A percentile compares a stretch with the other conserved stretches of the same genome.
phyloP scores from a whole-genome alignment of 2,329 filamentous ascomycete genomes.

The Botrytis paeoniae region DNA sequence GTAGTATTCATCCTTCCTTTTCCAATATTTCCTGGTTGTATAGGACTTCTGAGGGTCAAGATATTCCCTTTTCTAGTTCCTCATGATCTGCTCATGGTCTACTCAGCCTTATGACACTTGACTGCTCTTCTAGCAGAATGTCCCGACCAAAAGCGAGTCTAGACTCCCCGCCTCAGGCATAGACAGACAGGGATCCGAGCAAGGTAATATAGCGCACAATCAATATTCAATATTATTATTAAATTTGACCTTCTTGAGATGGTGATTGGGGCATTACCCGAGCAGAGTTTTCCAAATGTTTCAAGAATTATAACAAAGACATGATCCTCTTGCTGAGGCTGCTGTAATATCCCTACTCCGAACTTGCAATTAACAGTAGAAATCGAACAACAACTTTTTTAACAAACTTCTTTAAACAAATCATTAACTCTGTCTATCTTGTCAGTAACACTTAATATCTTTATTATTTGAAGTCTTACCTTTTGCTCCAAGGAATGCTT shows the following conservation, averaged over 20 bases:
- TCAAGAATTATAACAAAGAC: neutral
- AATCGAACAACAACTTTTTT: neutral
- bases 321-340: neutral
- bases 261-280: neutral
- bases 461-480: neutral
- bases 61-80: neutral
- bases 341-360: neutral
- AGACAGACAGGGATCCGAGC: neutral
- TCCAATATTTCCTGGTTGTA: neutral
- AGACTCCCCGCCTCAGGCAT: conserved; percentile 1
- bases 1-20: neutral
- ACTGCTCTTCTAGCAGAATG: neutral
- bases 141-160: neutral
- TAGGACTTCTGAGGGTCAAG: neutral
- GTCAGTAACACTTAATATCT: neutral
- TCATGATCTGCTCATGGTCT: too few species aligned
- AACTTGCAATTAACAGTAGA: neutral
- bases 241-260: neutral
- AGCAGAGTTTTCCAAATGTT: neutral
- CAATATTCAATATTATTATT: neutral
- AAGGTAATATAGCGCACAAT: neutral
- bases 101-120: conserved; percentile 5
- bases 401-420: neutral
- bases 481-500: neutral
- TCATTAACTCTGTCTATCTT: neutral